Base-by-base conservation (phyloP, 495 filamentous ascomycete species). In the Lasiosphaeria hispida region DNA sequence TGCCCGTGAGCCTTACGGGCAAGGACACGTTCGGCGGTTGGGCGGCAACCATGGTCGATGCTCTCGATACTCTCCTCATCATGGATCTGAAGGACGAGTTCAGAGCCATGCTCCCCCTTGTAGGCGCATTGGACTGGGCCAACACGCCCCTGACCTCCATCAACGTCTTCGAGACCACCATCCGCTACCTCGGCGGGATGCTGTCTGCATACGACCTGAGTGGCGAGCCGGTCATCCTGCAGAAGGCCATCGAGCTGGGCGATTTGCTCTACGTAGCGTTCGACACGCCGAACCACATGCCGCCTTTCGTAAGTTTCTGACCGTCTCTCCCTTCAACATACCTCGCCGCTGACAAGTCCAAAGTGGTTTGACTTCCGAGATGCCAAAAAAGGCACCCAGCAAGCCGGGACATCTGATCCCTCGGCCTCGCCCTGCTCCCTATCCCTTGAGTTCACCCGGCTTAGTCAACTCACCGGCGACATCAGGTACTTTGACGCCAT, bases 211-310 rank as follows among this genome's bases (percentile, higher is more conserved):
- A 92, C 63, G 91, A 96, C 69, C 74, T 93, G 51, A 88, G 84
- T 58, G 87, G 81, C 11, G 82, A 80, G 48, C 38, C 50, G 14
- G 61, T 65, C 3, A 73, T 96, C 30, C 75, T 95, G 52, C 80
- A 85, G 44, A 94, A 96, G 66, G 89, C 91, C 7, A 75, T 84
- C 11, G 86, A 94, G 73, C 75, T 96, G 41, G 91, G 83, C 7
- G 85, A 94, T 55, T 78, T 95, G 60, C 71, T 96, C 19, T 92
- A 90, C 64, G 83, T 85, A 48, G 85, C 86, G 4, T 95, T 96
- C 66, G 91, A 96, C 69, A 95, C 91, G 15, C 89, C 89, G 0
- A 95, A 94, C 64, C 83, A 88, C 45, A 91, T 96, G 86, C 91
- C 91, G 3, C 85, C 85, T 1, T 79, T 91, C 57, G 51, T 54